Base-by-base conservation (phyloP, 2,329 filamentous ascomycete genomes). In the Ceratocystis lukuohia region DNA sequence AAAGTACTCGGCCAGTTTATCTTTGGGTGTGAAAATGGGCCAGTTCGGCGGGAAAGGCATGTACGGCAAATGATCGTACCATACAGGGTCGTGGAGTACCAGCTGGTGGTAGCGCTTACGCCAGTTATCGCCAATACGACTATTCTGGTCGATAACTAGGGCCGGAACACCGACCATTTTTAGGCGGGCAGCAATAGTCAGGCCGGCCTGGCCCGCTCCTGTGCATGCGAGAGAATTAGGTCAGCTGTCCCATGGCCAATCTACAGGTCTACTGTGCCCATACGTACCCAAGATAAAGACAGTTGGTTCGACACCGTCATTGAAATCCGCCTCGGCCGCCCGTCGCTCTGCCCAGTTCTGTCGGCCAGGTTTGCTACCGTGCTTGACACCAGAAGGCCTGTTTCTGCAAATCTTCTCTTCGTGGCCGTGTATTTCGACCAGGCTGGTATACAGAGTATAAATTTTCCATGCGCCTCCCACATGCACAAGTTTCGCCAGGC, bases 1-100 rank as follows among this genome's bases (percentile, higher is more conserved):
- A 68, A 89, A 84, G 75, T 84, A 89, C 56, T 88, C 84, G 1
- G 79, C 87, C 0, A 88, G 76, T 71, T 89, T 89, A 73, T 89
- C 86, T 71, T 88, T 89, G 4, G 86, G 85, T 0, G 85, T 88
- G 72, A 87, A 89, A 17, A 87, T 76, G 2, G 86, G 86, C 86
- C 86, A 89, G 64, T 80, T 79, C 0, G 79, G 71, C 0, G 86
- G 87, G 71, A 88, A 89, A 0, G 76, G 75, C 3, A 89, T 70
- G 72, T 87, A 89, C 0, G 86, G 83, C 76, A 88, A 75, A 70
- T 84, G 81, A 65, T 82, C 80, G 67, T 79, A 82, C 77, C 78
- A 85, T 1, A 88, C 82, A 0, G 85, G 84, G 70, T 88, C 86
- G 70, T 89, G 86, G 0, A 87, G 80, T 0, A 88, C 84, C 0